Percentiles rank a stretch among this genome's conserved stretches.
Evolutionary conservation across 495 filamentous ascomycete species (phyloP).

Genomic region (Platismatia glauca): DNA sequence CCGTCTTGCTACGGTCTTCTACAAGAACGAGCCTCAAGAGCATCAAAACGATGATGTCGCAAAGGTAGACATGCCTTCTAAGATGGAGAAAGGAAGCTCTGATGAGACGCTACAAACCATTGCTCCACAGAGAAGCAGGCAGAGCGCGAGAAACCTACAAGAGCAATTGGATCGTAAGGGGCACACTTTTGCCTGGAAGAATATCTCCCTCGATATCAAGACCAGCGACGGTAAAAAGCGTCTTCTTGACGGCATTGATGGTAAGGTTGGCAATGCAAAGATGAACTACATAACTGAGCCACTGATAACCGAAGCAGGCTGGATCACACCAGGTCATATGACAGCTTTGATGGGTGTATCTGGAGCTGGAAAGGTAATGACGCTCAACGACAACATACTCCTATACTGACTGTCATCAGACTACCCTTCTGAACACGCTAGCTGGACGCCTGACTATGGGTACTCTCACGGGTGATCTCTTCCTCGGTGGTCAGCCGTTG

Average conservation of each 20-base stretch:
- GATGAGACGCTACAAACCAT: neutral
- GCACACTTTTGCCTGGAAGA: neutral
- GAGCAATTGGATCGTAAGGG: neutral
- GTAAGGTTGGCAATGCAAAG: constrained; percentile 5
- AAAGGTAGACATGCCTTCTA: neutral
- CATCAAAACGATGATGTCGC: neutral
- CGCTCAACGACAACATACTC: constrained; percentile 41
- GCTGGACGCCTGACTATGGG: constrained; percentile 39
- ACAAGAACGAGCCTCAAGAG: neutral
- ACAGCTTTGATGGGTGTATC: constrained; percentile 57
- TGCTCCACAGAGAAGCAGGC: neutral
- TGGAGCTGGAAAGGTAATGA: constrained; percentile 61
- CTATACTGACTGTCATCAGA: neutral
- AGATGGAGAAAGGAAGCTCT: neutral
- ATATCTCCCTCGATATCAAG: neutral
- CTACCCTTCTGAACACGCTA: constrained; percentile 1
- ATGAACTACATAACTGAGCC: too few species aligned
- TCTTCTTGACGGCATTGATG: neutral
- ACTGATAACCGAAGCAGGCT: constrained; percentile 48
- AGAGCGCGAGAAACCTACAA: neutral
- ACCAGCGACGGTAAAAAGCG: neutral
- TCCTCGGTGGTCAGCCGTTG: constrained; percentile 43
- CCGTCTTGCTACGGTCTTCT: neutral
- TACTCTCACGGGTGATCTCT: constrained; percentile 44
- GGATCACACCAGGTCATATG: constrained; percentile 57